These are phyloP conservation scores for Magnolia changhungtana DNA, from an alignment of 164 flowering plant species.

Conservation along the genomic window DNA sequence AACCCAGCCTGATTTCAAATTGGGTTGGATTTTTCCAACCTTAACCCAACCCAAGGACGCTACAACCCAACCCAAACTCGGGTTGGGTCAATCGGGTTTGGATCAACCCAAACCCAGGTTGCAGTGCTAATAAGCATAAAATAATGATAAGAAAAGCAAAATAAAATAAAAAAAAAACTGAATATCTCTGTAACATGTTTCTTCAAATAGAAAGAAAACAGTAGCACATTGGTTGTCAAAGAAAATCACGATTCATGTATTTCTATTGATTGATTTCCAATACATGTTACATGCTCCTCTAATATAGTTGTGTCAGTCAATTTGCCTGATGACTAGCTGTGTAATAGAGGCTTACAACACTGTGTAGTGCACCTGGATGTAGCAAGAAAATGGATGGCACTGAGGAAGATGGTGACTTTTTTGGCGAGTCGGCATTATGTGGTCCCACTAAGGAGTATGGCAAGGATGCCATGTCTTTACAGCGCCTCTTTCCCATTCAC, in stretches of 20 bases:
- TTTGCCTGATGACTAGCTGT: not conserved
- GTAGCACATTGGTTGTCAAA: not conserved
- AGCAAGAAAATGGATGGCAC: not conserved
- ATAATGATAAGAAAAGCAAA: too few relatives aligned
- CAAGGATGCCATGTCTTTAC: not conserved
- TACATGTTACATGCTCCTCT: not conserved
- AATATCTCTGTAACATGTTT: too few relatives aligned
- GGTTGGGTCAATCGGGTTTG: not conserved
- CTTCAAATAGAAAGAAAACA: not conserved
- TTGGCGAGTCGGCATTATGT: not conserved
- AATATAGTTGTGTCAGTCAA: not conserved
- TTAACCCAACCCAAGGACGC: too few relatives aligned
- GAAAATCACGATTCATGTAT: not conserved
- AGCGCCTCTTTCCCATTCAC: not conserved
- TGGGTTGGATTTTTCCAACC: too few relatives aligned
- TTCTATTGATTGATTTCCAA: not conserved
- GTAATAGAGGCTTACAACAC: not conserved
- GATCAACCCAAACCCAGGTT: too few relatives aligned
- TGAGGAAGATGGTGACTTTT: not conserved
- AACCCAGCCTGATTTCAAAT: too few relatives aligned
- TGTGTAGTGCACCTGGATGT: too few relatives aligned
- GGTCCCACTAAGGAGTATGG: not conserved
- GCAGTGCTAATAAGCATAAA: too few relatives aligned
- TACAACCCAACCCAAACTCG: not conserved
- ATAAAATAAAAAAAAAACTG: too few relatives aligned